A percentile compares a stretch with the other conserved stretches of the same genome.
phyloP scores from a whole-genome alignment of 495 filamentous ascomycete species.

The Terfezia boudieri region DNA sequence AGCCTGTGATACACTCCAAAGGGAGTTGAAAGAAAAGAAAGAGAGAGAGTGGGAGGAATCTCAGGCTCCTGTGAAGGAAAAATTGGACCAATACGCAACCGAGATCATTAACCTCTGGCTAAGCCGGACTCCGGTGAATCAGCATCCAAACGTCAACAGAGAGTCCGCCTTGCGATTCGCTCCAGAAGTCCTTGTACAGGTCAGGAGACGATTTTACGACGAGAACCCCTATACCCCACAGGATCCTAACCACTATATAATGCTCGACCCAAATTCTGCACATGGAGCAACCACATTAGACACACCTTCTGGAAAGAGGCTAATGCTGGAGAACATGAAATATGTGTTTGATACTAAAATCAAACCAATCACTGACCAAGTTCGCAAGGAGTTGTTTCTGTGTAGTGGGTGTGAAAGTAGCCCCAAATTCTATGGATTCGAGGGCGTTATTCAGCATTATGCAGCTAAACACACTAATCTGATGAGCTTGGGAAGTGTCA shows the following conservation, averaged over 20 bases:
- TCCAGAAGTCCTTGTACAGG: conserved; percentile 38
- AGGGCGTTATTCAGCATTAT: conserved; percentile 58
- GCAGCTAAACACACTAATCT: conserved; percentile 52
- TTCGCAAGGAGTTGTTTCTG: conserved; percentile 46
- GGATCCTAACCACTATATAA: conserved; percentile 11
- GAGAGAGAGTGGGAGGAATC: conserved; percentile 46
- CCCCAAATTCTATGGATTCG: conserved; percentile 44
- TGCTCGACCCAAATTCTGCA: conserved; percentile 4
- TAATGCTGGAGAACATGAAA: conserved; percentile 68
- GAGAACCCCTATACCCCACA: conserved; percentile 29
- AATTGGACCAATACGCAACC: conserved; percentile 37
- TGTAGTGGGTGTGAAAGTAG: conserved; percentile 44
- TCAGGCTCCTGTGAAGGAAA: conserved; percentile 37
- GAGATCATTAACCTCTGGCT: conserved; percentile 40
- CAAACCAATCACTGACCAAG: conserved; percentile 37
- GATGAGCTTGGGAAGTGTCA: conserved; percentile 42
- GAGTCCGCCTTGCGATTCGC: conserved; percentile 42
- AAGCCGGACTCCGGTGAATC: conserved; percentile 18
- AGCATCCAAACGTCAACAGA: conserved; percentile 23
- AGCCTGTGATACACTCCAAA: conserved; percentile 23
- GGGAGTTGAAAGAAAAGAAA: conserved; percentile 35
- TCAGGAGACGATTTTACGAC: conserved; percentile 38
- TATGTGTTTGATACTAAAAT: conserved; percentile 60
- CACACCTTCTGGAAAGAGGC: conserved; percentile 31
- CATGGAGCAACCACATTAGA: conserved; percentile 25